phyloP scores from a whole-genome alignment of 192 early-diverging fungal species.

The Endogone sp. region DNA sequence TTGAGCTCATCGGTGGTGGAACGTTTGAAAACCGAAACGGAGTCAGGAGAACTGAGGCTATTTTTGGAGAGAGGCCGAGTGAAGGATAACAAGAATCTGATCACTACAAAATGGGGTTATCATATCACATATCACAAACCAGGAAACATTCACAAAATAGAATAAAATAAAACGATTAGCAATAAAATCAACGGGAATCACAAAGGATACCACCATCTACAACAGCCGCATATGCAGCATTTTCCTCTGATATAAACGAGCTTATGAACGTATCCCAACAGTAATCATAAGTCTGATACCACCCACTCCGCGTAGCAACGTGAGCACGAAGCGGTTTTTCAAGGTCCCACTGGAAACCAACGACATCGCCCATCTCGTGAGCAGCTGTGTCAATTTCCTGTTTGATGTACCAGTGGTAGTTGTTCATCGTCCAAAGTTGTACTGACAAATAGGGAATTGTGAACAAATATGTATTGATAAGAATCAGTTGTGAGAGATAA shows the following conservation, averaged over 20 bases:
- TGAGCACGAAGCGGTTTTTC: slow-evolving; percentile 59
- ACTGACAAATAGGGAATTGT: slow-evolving; percentile 33
- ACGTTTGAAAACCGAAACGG: slow-evolving; percentile 82
- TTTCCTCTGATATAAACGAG: slow-evolving; percentile 29
- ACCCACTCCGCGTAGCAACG: slow-evolving; percentile 7
- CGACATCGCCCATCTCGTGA: slow-evolving; percentile 19
- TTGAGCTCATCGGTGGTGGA: slow-evolving; percentile 87
- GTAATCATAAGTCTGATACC: slow-evolving; percentile 35
- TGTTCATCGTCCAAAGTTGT: slow-evolving; percentile 89
- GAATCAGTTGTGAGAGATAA: not conserved
- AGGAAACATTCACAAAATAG: too few relatives aligned
- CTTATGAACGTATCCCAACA: slow-evolving; percentile 35
- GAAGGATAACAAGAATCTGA: too few relatives aligned
- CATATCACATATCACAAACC: too few relatives aligned
- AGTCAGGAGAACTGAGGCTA: slow-evolving; percentile 55
- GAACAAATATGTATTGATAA: not conserved
- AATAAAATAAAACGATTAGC: too few relatives aligned
- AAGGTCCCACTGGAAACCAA: slow-evolving; percentile 75
- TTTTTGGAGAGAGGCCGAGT: slow-evolving; percentile 12
- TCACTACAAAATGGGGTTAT: too few relatives aligned
- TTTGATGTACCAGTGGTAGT: slow-evolving; percentile 97
- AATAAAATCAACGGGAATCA: too few relatives aligned
- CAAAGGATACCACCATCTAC: slow-evolving; percentile 60
- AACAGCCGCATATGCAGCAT: slow-evolving; percentile 65
- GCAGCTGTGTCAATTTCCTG: slow-evolving; percentile 64